Percentiles rank a stretch among this genome's conserved stretches.
These are phyloP conservation scores for Penicillium lividum DNA, from an alignment of 495 filamentous ascomycete species.

Conservation along the genomic window DNA sequence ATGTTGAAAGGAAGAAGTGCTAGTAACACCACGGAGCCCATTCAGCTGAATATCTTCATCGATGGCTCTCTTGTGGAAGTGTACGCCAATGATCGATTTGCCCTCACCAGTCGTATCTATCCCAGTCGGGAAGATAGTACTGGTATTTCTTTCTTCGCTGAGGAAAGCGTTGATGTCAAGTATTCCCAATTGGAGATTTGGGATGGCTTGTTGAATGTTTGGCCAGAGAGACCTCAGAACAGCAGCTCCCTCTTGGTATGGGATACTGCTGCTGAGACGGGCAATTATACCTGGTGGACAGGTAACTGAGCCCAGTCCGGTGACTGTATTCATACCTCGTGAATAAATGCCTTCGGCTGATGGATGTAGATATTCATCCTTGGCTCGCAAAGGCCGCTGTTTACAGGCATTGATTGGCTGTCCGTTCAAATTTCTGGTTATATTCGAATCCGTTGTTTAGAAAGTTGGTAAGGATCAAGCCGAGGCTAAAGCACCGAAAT, in stretches of 20 bases:
- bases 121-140: conserved; percentile 27
- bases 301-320: conserved; percentile 9
- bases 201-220: conserved; percentile 23
- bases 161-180: conserved; percentile 6
- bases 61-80: conserved; percentile 23
- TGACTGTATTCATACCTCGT: background rate
- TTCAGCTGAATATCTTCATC: conserved; percentile 17
- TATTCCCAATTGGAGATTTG: conserved; percentile 17
- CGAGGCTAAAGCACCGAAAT: conserved; percentile 11
- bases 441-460: too few species aligned
- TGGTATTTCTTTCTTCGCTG: conserved; percentile 11
- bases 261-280: conserved; percentile 21
- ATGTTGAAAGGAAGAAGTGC: background rate
- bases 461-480: background rate
- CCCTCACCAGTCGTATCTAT: conserved; percentile 22
- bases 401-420: too few species aligned
- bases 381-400: background rate
- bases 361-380: background rate
- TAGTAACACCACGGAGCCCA: conserved; percentile 7
- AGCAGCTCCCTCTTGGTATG: conserved; percentile 19
- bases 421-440: too few species aligned
- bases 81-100: conserved; percentile 20
- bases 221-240: conserved; percentile 17
- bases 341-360: background rate
- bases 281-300: conserved; percentile 21